These are phyloP conservation scores for Cryphonectria naterciae DNA, from an alignment of 2,329 filamentous ascomycete species.

Conservation along the genomic window DNA sequence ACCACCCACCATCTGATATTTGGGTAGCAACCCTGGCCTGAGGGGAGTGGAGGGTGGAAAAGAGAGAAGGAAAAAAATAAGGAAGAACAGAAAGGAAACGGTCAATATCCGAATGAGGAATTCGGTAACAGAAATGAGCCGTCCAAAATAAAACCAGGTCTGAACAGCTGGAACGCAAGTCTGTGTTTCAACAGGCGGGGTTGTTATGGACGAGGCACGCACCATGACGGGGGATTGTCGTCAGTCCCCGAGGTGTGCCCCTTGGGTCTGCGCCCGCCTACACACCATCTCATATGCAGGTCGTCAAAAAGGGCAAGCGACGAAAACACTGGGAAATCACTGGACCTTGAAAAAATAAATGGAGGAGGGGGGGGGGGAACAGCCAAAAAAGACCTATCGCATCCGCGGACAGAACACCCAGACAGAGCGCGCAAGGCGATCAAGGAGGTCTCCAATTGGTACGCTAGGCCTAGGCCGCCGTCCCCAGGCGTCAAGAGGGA, in stretches of 20 bases:
- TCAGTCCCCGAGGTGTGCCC: conserved; percentile 9
- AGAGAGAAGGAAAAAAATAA: neutral
- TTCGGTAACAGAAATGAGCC: neutral
- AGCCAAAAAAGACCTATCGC: neutral
- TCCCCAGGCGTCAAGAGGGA: conserved; percentile 11
- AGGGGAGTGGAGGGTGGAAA: neutral
- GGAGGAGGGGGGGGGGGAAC: no score
- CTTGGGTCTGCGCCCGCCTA: conserved; percentile 11
- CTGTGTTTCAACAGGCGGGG: conserved; percentile 16
- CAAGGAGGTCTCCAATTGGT: conserved; percentile 18
- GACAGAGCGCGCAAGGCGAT: conserved; percentile 6
- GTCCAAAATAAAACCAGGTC: neutral
- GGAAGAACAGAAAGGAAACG: neutral
- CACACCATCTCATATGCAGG: conserved; percentile 14
- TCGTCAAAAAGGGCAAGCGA: conserved; percentile 8
- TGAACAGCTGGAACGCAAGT: conserved; percentile 4
- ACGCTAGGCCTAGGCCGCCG: conserved; percentile 18
- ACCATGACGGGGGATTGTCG: conserved; percentile 10
- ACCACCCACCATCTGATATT: neutral
- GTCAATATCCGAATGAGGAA: neutral
- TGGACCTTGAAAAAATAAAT: neutral
- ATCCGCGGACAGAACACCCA: conserved; percentile 12
- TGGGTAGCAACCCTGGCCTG: neutral
- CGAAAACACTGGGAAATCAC: conserved; percentile 14
- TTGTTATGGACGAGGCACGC: neutral